Conservation (phyloP, 352 stramenopile genomes). For the Globisporangium spiculum region DNA sequence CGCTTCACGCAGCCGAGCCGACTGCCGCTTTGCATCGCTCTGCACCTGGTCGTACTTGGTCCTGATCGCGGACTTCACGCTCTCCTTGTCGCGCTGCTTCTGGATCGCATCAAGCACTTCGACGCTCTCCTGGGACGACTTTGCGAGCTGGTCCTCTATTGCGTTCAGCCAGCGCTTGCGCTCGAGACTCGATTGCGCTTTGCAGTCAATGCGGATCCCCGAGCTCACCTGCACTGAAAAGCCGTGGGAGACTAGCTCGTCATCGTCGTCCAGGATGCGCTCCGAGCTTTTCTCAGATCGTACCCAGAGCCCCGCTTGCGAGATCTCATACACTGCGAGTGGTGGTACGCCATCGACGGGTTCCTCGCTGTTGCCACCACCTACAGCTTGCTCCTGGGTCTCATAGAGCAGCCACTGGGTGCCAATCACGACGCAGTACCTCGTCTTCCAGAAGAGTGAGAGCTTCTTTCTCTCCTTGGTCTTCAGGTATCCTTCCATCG, state of each 20-base stretch:
- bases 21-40: conserved; percentile 47
- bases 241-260: conserved; percentile 20
- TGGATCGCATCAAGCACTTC: conserved; percentile 36
- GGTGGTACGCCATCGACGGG: conserved; percentile 19
- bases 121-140: conserved; percentile 27
- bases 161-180: conserved; percentile 70
- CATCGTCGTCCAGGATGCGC: conserved; percentile 11
- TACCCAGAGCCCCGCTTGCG: conserved; percentile 23
- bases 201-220: conserved; percentile 41
- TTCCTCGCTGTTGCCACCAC: conserved; percentile 14
- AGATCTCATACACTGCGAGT: conserved; percentile 57
- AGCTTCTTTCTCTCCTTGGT: conserved; percentile 57
- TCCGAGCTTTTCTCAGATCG: neutral
- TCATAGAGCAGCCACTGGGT: conserved; percentile 73
- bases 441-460: conserved; percentile 44
- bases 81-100: conserved; percentile 36
- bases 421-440: conserved; percentile 72
- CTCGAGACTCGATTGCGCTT: conserved; percentile 58
- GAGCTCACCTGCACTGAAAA: conserved; percentile 30
- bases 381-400: conserved; percentile 53
- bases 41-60: conserved; percentile 50
- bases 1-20: conserved; percentile 41
- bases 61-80: conserved; percentile 40
- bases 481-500: conserved; percentile 75
- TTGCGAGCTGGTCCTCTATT: conserved; percentile 49